Conservation (phyloP, 2,329 filamentous ascomycete genomes). For the Alternaria alternata region DNA sequence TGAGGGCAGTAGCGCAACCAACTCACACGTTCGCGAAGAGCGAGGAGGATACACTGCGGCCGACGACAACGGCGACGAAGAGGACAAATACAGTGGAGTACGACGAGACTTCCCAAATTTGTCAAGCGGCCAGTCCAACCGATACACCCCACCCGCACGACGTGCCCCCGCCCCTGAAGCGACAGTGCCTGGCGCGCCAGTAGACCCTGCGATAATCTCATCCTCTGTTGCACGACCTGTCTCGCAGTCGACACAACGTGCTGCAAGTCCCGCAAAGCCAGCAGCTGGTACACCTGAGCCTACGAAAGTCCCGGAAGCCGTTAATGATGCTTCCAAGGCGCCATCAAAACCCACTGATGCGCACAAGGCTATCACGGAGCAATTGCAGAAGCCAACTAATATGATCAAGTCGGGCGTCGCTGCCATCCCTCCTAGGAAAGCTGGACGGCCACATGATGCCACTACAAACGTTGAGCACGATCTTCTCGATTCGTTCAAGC, state of each 20-base stretch:
- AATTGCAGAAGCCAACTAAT: slow-evolving; percentile 39
- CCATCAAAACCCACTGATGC: slow-evolving; percentile 28
- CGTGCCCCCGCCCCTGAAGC: slow-evolving; percentile 78
- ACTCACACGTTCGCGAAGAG: slow-evolving; percentile 89
- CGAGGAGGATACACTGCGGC: slow-evolving; percentile 73
- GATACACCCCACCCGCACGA: slow-evolving; percentile 90
- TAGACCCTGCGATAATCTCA: slow-evolving; percentile 90
- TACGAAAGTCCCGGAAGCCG: slow-evolving; percentile 5
- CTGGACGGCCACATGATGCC: slow-evolving; percentile 59
- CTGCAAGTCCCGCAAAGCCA: slow-evolving; percentile 32
- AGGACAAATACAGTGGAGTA: slow-evolving; percentile 98
- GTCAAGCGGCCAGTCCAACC: slow-evolving; percentile 66
- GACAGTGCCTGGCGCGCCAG: slow-evolving; percentile 76
- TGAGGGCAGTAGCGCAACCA: slow-evolving; percentile 75
- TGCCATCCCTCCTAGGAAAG: slow-evolving; percentile 46
- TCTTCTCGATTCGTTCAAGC: slow-evolving; percentile 69
- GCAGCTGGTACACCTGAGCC: slow-evolving; percentile 30
- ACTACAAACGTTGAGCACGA: slow-evolving; percentile 69
- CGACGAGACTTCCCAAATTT: slow-evolving; percentile 77
- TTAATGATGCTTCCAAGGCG: slow-evolving; percentile 20
- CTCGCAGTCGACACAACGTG: slow-evolving; percentile 34
- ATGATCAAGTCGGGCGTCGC: slow-evolving; percentile 39
- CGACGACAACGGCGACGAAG: slow-evolving; percentile 78
- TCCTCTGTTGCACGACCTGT: slow-evolving; percentile 71
- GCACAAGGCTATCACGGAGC: slow-evolving; percentile 33